Evolutionary conservation across 148 eudicot genomes (phyloP), one percentile per base, ranked within the genome.

Genomic region (Polygonum aviculare): DNA sequence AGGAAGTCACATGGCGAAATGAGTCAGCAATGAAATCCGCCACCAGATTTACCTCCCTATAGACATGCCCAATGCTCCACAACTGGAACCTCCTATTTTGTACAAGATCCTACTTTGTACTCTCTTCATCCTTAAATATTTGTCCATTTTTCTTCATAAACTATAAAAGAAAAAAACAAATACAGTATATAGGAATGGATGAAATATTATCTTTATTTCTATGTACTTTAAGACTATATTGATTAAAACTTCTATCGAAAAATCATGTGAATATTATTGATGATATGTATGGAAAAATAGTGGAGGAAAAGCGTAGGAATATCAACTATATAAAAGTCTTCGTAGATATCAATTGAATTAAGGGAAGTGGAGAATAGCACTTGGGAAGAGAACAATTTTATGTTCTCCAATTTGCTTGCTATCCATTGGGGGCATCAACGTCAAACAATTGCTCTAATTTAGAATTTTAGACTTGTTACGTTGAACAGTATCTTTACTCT

Each of bases 371-470:
- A 36, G 72, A 67, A 67, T 35, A 15, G 63, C 63, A 57, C 63
- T 57, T 7, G 11, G 33, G 63, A 6, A 57, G 63, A 36, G 72
- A 67, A 67, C 72, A 67, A 26, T 67, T 36, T 67, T 35, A 31
- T 54, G 72, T 67, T 38, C 72, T 67, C 44, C 72, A 67, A 12
- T 67, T 67, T 38, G 44, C 19, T 67, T 16, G n/a, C 72, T 67
- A 67, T 60, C 67, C 67, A 60, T 60, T 60, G 55, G 55, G 62
- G 62, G 36, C 67, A 60, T 67, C 72, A 67, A 67, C 72, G 36
- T 67, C 72, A 67, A 36, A 67, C 19, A 26, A 26, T 21, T 60
- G 14, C 16, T 31, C 16, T 67, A 9, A 67, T 41, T 65, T 67
- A 1, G 41, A 35, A 5, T 8, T 54, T 1, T 12, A 26, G n/a